These are phyloP conservation scores for Fonsecaea multimorphosa DNA, from an alignment of 2,329 filamentous ascomycete genomes.

Conservation along the genomic window DNA sequence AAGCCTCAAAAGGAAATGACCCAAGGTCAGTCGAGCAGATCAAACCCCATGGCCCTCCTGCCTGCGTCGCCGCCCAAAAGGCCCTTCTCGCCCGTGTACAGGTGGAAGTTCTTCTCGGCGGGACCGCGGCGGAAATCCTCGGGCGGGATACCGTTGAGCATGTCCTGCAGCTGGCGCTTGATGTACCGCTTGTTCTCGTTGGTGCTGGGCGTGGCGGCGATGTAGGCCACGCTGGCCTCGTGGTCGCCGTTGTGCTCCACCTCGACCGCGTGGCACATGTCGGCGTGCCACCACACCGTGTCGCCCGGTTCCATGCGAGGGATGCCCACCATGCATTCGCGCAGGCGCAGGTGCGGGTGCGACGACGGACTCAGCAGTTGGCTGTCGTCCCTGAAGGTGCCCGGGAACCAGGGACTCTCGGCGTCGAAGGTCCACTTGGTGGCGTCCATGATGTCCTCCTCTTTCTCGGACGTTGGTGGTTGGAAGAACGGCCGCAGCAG, in stretches of 20 bases:
- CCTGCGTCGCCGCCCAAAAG: constrained; percentile 32
- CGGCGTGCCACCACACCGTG: constrained; percentile 52
- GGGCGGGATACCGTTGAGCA: constrained; percentile 59
- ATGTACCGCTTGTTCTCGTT: constrained; percentile 41
- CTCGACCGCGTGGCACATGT: constrained; percentile 52
- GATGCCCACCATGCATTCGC: constrained; percentile 48
- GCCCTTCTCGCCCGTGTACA: constrained; percentile 30
- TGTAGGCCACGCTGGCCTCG: constrained; percentile 47
- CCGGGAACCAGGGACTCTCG: constrained; percentile 47
- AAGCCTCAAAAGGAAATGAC: not conserved
- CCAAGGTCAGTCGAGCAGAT: constrained; percentile 19
- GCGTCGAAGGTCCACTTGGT: constrained; percentile 48
- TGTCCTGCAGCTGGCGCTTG: constrained; percentile 59
- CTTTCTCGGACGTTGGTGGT: constrained; percentile 41
- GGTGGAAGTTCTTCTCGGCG: constrained; percentile 25
- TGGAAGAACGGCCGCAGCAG: constrained; percentile 53
- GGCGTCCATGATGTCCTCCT: constrained; percentile 46
- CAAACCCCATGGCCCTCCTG: constrained; percentile 32
- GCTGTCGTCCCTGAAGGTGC: constrained; percentile 45
- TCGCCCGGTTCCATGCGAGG: constrained; percentile 50
- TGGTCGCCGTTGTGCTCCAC: constrained; percentile 46
- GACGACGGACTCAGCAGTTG: constrained; percentile 52
- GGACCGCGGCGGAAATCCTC: constrained; percentile 37
- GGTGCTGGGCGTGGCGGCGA: constrained; percentile 48
- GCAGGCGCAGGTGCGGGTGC: constrained; percentile 50